Evolutionary conservation across 192 early-diverging fungal genomes (phyloP), one percentile per base, ranked within the genome.

Genomic region (Pilobolus umbonatus): DNA sequence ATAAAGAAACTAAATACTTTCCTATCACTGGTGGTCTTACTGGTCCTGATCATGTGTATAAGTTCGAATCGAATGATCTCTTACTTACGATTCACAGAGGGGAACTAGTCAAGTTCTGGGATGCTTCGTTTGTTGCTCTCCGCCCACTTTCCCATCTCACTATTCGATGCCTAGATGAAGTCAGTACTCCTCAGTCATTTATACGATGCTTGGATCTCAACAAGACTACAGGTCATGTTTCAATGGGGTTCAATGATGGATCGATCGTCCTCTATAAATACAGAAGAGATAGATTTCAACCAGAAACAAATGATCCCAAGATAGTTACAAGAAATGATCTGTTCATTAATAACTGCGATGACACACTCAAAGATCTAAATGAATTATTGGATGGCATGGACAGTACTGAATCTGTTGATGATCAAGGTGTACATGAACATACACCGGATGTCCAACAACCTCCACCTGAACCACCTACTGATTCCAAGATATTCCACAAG

Each of bases 51-150:
- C 72, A 76, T 29, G 54, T 69, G 12, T 67, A 68, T n/a, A 53
- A 57, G 5, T 39, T 80, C 11, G 26, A 35, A 12, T 72, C 63
- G 2, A 63, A 54, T 22, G 78, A 80, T 55, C 45, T 80, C 2
- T 48, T 80, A 28, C 52, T 74, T 2, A 76, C 78, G 0, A 61
- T 69, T 4, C 78, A 80, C 34, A 52, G 54, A 5, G 72, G 68
- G 10, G 55, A 43, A 14, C 60, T 70, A 40, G 55, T 80, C n/a
- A 69, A 69, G 0, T 72, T 80, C 26, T 80, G 75, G 71, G 78
- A 80, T 39, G 75, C 78, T n/a, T 69, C 78, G 0, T 69, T 67
- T 38, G 57, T 59, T 40, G 55, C 64, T 0, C 36, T 72, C 8
- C 53, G 67, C 14, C 74, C 74, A 1, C 34, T 80, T 9, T 64